Base-by-base conservation (phyloP, 2,329 filamentous ascomycete genomes). In the Passalora sequoiae region DNA sequence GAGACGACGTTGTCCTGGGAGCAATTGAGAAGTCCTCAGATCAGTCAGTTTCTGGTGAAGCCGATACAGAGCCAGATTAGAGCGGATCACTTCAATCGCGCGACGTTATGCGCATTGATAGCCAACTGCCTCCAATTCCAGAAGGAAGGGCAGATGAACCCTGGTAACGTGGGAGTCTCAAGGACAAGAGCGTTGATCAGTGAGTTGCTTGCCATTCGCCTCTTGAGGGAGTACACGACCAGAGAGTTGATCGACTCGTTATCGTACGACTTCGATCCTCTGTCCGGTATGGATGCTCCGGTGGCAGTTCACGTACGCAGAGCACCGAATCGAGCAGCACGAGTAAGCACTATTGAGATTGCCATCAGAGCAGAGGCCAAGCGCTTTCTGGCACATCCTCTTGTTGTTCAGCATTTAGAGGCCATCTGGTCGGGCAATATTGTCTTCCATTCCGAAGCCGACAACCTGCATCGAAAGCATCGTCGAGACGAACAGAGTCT, bases 361-460 rank as follows among this genome's bases (percentile, higher is more conserved):
- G 89, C 91, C 48, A 96, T 97, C 58, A 81, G 88, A 54, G 88
- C 89, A 15, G 89, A 89, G 50, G 86, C 91, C 16, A 96, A 97
- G 68, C 84, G 88, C 55, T 94, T 96, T 56, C 73, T 97, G 4
- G 85, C 91, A 6, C 89, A 96, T 60, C 89, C 91, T 1, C 73
- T 96, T 3, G 89, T 96, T 1, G 84, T 96, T 6, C 88, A 94
- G 64, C 89, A 96, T 61, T 74, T 97, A n/a, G 89, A 96, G 65
- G 89, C 89, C 32, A 95, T 97, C 49, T 97, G 91, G 91, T 91
- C 88, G 15, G 91, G 91, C 20, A 91, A 86, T 13, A 92, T 97
- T 53, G 89, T 92, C 54, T 96, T 97, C 60, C 89, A 95, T 66
- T 92, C 88, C 1, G 81, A 84, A 9, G 87, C 88, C 4, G 89